These are phyloP conservation scores for Chlamydomonas incerta DNA, from an alignment of 139 green algal genomes.

Conservation along the genomic window DNA sequence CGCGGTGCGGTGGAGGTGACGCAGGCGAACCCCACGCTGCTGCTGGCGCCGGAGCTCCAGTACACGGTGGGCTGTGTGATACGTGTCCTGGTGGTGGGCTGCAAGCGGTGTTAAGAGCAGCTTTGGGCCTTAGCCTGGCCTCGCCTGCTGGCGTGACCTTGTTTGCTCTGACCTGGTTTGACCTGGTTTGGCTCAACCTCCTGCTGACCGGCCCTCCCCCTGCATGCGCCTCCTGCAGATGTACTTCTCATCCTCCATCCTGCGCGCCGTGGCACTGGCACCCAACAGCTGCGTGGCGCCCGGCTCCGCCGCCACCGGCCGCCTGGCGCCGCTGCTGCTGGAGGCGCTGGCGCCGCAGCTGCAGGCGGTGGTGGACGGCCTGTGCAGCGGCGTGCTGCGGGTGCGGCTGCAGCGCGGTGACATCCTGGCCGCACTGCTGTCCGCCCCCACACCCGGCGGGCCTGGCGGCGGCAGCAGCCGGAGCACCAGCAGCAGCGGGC, in stretches of 20 bases:
- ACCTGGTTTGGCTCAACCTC: too few relatives aligned
- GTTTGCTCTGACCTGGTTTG: too few relatives aligned
- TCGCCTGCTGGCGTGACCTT: too few relatives aligned
- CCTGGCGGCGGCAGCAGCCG: not conserved
- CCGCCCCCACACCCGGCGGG: not conserved
- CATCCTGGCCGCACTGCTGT: slow-evolving; percentile 11
- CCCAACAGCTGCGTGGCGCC: not conserved
- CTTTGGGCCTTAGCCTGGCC: too few relatives aligned
- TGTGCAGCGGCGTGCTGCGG: not conserved
- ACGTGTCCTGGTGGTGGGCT: too few relatives aligned
- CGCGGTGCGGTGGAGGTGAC: not conserved
- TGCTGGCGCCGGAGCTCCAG: slow-evolving; percentile 44
- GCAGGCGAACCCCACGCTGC: slow-evolving; percentile 22
- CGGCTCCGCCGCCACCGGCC: not conserved
- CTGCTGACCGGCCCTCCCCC: too few relatives aligned
- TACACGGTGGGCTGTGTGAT: too few relatives aligned
- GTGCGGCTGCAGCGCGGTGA: slow-evolving; percentile 36
- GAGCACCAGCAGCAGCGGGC: not conserved
- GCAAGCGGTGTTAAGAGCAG: too few relatives aligned
- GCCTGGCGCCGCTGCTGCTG: slow-evolving; percentile 3
- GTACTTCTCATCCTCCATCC: slow-evolving; percentile 49
- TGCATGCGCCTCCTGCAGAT: not conserved
- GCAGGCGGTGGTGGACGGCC: not conserved
- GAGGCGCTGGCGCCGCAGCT: slow-evolving; percentile 27
- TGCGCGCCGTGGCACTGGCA: slow-evolving; percentile 35